A percentile compares a stretch with the other conserved stretches of the same genome.
phyloP scores from a whole-genome alignment of 2,329 filamentous ascomycete species.

The Penicillium digitatum region DNA sequence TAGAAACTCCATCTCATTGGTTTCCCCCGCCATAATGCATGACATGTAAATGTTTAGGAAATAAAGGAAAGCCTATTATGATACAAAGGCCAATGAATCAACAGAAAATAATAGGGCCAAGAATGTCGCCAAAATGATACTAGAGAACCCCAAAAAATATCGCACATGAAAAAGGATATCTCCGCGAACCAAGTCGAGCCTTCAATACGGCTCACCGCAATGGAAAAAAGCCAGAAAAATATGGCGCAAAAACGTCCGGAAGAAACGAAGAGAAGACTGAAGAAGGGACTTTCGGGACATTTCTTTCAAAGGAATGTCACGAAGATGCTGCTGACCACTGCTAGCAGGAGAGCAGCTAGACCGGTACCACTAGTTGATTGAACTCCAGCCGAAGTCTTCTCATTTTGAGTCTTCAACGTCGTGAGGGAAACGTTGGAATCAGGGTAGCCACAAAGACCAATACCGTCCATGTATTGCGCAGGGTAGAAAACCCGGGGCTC shows the following conservation, averaged over 20 bases:
- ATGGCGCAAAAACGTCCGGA: background rate
- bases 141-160: background rate
- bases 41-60: background rate
- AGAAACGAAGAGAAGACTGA: too few relatives aligned
- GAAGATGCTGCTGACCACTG: background rate
- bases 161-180: constrained; percentile 10
- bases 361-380: background rate
- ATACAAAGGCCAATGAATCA: background rate
- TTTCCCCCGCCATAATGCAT: background rate
- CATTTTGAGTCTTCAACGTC: background rate
- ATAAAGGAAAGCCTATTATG: background rate
- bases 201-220: background rate
- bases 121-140: constrained; percentile 3
- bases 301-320: background rate
- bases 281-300: background rate
- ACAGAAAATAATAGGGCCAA: background rate
- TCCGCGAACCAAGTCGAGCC: background rate
- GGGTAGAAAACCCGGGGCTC: constrained; percentile 33
- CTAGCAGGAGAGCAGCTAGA: background rate
- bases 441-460: constrained; percentile 29
- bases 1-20: background rate
- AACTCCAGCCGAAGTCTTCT: background rate
- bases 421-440: constrained; percentile 6
- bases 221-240: background rate
- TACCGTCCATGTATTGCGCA: constrained; percentile 26